These are phyloP conservation scores for Epichloe sp. DNA, from an alignment of 2,329 filamentous ascomycete genomes.

Conservation along the genomic window DNA sequence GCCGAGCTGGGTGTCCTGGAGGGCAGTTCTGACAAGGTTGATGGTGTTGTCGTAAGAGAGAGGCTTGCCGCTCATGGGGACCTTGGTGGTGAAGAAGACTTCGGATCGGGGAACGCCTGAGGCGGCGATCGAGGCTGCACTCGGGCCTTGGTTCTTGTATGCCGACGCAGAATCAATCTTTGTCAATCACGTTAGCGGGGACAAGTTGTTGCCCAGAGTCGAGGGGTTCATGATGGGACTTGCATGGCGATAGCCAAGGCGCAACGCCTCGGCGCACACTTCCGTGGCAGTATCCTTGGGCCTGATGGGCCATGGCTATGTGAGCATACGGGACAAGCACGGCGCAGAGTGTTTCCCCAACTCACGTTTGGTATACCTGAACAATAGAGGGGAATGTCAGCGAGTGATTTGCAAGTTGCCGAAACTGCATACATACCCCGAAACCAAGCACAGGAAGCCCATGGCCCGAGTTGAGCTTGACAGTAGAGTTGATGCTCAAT, in stretches of 20 bases:
- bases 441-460: constrained; percentile 40
- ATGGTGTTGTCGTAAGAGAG: constrained; percentile 50
- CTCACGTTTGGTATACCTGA: constrained; percentile 42
- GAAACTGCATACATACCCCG: constrained; percentile 25
- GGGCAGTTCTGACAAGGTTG: constrained; percentile 47
- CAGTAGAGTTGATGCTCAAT: constrained; percentile 31
- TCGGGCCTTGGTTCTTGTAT: constrained; percentile 38
- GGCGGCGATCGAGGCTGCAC: constrained; percentile 30
- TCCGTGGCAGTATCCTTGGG: constrained; percentile 18
- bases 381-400: constrained; percentile 1
- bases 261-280: constrained; percentile 32
- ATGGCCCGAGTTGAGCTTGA: constrained; percentile 42
- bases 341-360: too few relatives aligned
- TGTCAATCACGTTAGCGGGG: too few relatives aligned
- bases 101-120: constrained; percentile 30
- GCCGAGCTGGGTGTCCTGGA: constrained; percentile 46
- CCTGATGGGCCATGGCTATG: constrained; percentile 8
- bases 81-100: constrained; percentile 44
- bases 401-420: background rate
- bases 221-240: background rate
- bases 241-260: constrained; percentile 40
- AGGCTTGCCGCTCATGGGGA: constrained; percentile 26
- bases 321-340: background rate
- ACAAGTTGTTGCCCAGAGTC: too few relatives aligned
- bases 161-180: constrained; percentile 40